phyloP scores from a whole-genome alignment of 129 eudicot genomes.

The Heracleum sosnowskyi region DNA sequence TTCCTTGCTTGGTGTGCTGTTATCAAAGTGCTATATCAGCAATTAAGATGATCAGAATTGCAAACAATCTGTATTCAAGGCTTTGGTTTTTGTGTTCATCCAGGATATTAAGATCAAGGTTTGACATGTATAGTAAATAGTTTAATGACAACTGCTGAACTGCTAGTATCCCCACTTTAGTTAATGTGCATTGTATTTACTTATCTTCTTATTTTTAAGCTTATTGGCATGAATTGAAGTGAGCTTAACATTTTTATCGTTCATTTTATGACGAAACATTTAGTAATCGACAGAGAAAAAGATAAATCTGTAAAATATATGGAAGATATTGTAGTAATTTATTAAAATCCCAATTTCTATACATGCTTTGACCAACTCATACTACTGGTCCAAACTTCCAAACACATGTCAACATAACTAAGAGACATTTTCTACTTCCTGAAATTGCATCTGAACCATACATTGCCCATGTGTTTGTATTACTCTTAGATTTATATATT shows the following conservation, averaged over 20 bases:
- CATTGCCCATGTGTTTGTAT: not conserved
- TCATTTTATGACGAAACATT: not conserved
- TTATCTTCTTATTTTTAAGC: too few species aligned
- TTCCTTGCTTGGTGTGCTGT: too few species aligned
- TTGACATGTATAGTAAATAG: too few species aligned
- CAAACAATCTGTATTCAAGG: too few species aligned
- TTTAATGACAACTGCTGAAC: too few species aligned
- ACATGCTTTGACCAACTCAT: not conserved
- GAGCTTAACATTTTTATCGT: not conserved
- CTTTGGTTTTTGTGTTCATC: too few species aligned
- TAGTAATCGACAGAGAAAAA: not conserved
- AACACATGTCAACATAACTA: not conserved
- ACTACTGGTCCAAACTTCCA: constrained; percentile 4
- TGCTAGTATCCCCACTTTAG: too few species aligned
- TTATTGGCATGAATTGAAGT: too few species aligned
- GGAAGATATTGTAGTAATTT: not conserved
- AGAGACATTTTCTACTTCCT: not conserved
- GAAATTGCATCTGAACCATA: not conserved
- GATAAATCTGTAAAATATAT: not conserved
- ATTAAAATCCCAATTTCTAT: not conserved
- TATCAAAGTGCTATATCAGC: too few species aligned
- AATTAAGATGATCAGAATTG: too few species aligned
- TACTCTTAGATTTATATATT: not conserved
- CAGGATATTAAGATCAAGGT: too few species aligned
- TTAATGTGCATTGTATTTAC: too few species aligned